Percentiles rank a stretch among this genome's conserved stretches.
phyloP scores from a whole-genome alignment of 1,139 yeast genomes.

The Petasospora rhodanensis region DNA sequence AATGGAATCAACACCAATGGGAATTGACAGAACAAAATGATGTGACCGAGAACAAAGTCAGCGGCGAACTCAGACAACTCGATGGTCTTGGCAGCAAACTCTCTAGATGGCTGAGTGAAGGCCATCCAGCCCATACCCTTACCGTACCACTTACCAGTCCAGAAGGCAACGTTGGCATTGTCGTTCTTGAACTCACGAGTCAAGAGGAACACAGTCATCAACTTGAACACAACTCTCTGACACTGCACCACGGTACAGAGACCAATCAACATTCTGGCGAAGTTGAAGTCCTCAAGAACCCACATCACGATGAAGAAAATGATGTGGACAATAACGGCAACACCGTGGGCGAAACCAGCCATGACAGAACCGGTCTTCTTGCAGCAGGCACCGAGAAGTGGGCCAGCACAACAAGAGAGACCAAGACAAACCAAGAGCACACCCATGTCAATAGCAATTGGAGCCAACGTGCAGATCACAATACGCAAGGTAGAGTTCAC shows the following conservation, averaged over 20 bases:
- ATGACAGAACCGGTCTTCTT: slow-evolving; percentile 96
- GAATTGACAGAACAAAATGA: slow-evolving; percentile 80
- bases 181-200: slow-evolving; percentile 98
- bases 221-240: slow-evolving; percentile 85
- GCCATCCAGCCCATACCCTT: slow-evolving; percentile 95
- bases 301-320: slow-evolving; percentile 92
- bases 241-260: slow-evolving; percentile 77
- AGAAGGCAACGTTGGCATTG: slow-evolving; percentile 95
- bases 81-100: slow-evolving; percentile 87
- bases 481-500: slow-evolving; percentile 85
- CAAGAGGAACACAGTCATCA: slow-evolving; percentile 71
- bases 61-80: slow-evolving; percentile 97
- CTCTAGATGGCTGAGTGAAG: slow-evolving; percentile 94
- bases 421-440: slow-evolving; percentile 68
- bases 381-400: slow-evolving; percentile 90
- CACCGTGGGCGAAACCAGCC: slow-evolving; percentile 96
- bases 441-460: slow-evolving; percentile 88
- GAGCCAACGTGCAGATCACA: slow-evolving; percentile 85
- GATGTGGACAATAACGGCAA: slow-evolving; percentile 81
- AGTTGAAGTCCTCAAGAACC: slow-evolving; percentile 92
- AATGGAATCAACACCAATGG: slow-evolving; percentile 84
- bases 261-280: slow-evolving; percentile 85
- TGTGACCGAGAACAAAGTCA: slow-evolving; percentile 89
- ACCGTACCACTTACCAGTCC: slow-evolving; percentile 99
- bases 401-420: slow-evolving; percentile 96